Base-by-base conservation (phyloP, 2,329 filamentous ascomycete species). In the Scorias spongiosa region DNA sequence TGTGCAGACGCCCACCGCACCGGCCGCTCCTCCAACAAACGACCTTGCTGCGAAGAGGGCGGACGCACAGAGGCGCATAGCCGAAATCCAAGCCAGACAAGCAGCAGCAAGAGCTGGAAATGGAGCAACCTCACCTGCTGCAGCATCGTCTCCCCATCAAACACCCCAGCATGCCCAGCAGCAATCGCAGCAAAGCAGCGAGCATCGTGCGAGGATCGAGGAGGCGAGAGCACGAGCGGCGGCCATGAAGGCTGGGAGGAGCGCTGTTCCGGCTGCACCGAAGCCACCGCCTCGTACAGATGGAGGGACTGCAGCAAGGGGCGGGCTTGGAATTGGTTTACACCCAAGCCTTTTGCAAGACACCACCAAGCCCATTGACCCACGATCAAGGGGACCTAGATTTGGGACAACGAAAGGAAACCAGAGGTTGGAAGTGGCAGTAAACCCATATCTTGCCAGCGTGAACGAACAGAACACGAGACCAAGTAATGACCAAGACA, bases 291-390 rank as follows among this genome's bases (percentile, higher is more conserved):
- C 64, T 20, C 63, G 64, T 43, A 71, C 69, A 51, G 69, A 76
- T 58, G 63, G 63, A 20, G 54, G 66, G 48, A 62, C 64, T 9
- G 63, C 60, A 47, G 81, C 70, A 39, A 67, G 72, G 52, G 82
- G 83, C 46, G 83, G 83, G 15, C 64, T 88, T 39, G 81, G 83
- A 51, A 78, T 86, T 26, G 82, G 81, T 26, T 67, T 89, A 44
- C 84, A 89, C 58, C 85, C 86, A 29, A 82, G 82, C 7, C 69
- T 94, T 39, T 62, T 78, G 41, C 66, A 67, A 5, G 73, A 73
- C 54, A 52, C 47, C 15, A 45, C 37, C 32, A 47, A 47, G 28
- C 43, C 57, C 34, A 15, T 36, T 12, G 32, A 36, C 15, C 55
- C 62, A 40, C 69, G 73, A 44, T 63, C 65, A 37, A 66, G 67